Base-by-base conservation (phyloP, 306 rosid species). In the Cajanus cajan region DNA sequence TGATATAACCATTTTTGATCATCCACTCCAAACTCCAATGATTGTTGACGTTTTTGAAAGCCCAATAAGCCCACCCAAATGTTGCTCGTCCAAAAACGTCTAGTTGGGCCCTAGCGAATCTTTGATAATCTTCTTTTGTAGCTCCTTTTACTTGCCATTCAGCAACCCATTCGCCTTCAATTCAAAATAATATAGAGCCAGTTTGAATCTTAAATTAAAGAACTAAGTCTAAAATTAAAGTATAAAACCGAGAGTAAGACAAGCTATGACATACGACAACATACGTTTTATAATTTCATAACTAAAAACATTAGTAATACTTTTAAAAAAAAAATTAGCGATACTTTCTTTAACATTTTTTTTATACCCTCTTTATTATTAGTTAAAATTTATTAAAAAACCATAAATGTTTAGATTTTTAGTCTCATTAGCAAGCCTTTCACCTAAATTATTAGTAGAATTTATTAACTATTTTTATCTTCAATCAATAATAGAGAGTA, bases 21-120 rank as follows among this genome's bases (percentile, higher is more conserved):
- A 87, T 90, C 97, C 97, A 92, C 57, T 92, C 79, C 6, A 92
- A 69, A 82, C 90, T 90, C 93, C 93, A 92, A 66, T 83, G 86
- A 8, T 55, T 80, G 14, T 87, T 83, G n/a, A 81, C 93, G 34
- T 90, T 90, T 62, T 82, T 87, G 21, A 90, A 84, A 34, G 92
- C 73, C 95, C 95, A 92, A 1, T 92, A 90, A 81, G 95, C 87
- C 95, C 97, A 92, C 8, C 95, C 97, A 85, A 90, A 90, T 39
- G 89, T 80, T 14, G 95, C 92, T 79, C 79, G 57, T 14, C 84
- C 88, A 66, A 44, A 92, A 22, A 92, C 88, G 9, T 83, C 85
- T 14, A 87, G 25, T 65, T 90, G 93, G 48, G 95, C 93, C 15
- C 77, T 14, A 0, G 84, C 89, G 25, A 82, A 92, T 81, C 79